These are phyloP conservation scores for Thymus mandschuricus DNA, from an alignment of 257 asterid species.

Conservation along the genomic window DNA sequence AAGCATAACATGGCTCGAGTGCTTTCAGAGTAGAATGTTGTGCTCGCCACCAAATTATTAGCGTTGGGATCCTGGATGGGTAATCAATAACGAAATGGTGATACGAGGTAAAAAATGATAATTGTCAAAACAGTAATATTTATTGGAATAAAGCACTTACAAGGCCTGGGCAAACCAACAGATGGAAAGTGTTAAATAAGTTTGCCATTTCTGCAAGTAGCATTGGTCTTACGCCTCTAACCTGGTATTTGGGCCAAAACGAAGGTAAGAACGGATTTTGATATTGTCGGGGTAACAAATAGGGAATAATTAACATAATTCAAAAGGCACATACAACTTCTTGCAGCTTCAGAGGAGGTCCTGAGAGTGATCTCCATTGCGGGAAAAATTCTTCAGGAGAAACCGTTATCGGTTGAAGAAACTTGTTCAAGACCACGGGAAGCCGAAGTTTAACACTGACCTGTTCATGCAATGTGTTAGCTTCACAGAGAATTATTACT, in stretches of 20 bases:
- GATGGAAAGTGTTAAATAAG: conserved; percentile 63
- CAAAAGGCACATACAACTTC: conserved; percentile 74
- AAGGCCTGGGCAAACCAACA: conserved; percentile 83
- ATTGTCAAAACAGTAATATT: conserved; percentile 3
- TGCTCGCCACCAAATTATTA: conserved; percentile 85
- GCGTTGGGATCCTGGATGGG: conserved; percentile 83
- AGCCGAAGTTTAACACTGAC: conserved; percentile 89
- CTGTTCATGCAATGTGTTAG: conserved; percentile 51
- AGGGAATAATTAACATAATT: conserved; percentile 12
- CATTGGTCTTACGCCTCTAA: conserved; percentile 92
- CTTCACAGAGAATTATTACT: conserved; percentile 23
- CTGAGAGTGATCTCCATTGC: conserved; percentile 96
- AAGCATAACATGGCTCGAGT: conserved; percentile 93
- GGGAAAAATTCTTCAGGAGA: conserved; percentile 91
- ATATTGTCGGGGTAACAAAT: too few species aligned
- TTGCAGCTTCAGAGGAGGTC: conserved; percentile 94
- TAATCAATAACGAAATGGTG: conserved; percentile 24
- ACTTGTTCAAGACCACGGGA: conserved; percentile 86
- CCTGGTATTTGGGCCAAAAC: conserved; percentile 53
- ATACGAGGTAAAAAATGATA: conserved; percentile 25
- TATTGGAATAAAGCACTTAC: conserved; percentile 49
- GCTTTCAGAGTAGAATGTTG: conserved; percentile 86
- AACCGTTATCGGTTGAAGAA: conserved; percentile 74
- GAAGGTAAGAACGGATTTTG: conserved; percentile 18
- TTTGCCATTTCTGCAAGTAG: conserved; percentile 75